phyloP scores from a whole-genome alignment of 768 basidiomycete species.

The Serendipita sp. region DNA sequence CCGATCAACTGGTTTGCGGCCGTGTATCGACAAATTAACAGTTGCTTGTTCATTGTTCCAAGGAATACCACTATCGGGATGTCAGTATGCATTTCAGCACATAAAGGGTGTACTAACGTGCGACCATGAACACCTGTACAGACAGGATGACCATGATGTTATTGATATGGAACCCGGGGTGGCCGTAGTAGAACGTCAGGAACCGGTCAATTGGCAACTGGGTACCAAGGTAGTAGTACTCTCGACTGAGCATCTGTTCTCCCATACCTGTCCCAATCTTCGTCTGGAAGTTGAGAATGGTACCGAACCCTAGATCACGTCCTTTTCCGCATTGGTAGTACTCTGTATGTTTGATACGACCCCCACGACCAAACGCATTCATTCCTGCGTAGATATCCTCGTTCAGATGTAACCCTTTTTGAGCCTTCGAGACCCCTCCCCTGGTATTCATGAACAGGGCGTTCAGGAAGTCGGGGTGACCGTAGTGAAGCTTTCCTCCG shows the following conservation, averaged over 20 bases:
- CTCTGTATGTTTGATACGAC: conserved; percentile 96
- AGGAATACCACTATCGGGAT: conserved; percentile 67
- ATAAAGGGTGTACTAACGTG: conserved; percentile 37
- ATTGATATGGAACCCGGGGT: conserved; percentile 99
- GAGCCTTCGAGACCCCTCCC: conserved; percentile 96
- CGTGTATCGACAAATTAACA: conserved; percentile 70
- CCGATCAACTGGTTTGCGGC: conserved; percentile 54
- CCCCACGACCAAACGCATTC: conserved; percentile 94
- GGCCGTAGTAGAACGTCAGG: conserved; percentile 98
- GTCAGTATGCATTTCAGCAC: neutral
- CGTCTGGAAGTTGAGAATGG: conserved; percentile 98
- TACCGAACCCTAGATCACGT: conserved; percentile 96
- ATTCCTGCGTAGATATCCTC: conserved; percentile 99
- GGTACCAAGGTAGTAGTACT: conserved; percentile 97
- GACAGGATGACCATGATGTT: conserved; percentile 98
- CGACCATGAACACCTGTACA: conserved; percentile 87
- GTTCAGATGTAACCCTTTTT: conserved; percentile 97
- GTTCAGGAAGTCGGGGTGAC: conserved; percentile 98
- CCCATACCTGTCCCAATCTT: conserved; percentile 99
- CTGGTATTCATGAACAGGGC: conserved; percentile 96
- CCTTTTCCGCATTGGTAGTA: conserved; percentile 99
- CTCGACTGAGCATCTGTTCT: conserved; percentile 97
- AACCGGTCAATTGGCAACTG: conserved; percentile 97
- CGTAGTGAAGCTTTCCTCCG: conserved; percentile 96
- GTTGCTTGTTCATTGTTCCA: conserved; percentile 73